Base-by-base conservation (phyloP, 495 filamentous ascomycete genomes). In the Daldinia loculata region DNA sequence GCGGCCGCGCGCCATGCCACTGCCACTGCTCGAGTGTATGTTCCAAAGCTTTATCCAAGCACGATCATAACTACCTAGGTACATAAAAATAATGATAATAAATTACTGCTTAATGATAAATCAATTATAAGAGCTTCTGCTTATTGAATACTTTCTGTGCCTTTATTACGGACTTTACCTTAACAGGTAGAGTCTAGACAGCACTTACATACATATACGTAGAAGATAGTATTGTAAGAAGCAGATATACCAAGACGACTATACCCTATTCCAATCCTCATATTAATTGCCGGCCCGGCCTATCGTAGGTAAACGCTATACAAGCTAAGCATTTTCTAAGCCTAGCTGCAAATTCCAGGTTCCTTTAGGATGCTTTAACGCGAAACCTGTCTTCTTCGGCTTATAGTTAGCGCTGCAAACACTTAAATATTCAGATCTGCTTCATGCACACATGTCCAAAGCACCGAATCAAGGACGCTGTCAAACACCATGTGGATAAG, bases 241-340 rank as follows among this genome's bases (percentile, higher is more conserved):
- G 0, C 4, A 26, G 9, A 29, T 30, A 52, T 0, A 11, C 24
- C 24, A 29, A 29, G 26, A 11, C 19, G 4, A 22, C 45, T 51
- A 26, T 51, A 5, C 22, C 14, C 50, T 29, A 52, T 52, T n/a
- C 5, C 5, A n/a, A 52, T 52, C 11, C 26, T 29, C 22, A 62
- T 39, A 12, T 48, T 22, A 61, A 3, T 41, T 61, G 41, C 58
- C 58, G 50, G 7, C 9, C 24, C 58, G 50, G 7, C 9, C 24
- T 15, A 6, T 27, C 38, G 27, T 24, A 30, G 15, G 17, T 14
- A 34, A 14, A 61, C 48, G 15, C 34, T 43, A 56, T 56, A 15
- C 8, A 38, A 48, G 1, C 61, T 64, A 45, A 48, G 51, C 17
- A 36, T 53, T 24, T 62, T 64, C 52, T 32, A 36, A 57, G 26